These are phyloP conservation scores for Artemisia argyi DNA, from an alignment of 129 eudicot species.

Conservation along the genomic window DNA sequence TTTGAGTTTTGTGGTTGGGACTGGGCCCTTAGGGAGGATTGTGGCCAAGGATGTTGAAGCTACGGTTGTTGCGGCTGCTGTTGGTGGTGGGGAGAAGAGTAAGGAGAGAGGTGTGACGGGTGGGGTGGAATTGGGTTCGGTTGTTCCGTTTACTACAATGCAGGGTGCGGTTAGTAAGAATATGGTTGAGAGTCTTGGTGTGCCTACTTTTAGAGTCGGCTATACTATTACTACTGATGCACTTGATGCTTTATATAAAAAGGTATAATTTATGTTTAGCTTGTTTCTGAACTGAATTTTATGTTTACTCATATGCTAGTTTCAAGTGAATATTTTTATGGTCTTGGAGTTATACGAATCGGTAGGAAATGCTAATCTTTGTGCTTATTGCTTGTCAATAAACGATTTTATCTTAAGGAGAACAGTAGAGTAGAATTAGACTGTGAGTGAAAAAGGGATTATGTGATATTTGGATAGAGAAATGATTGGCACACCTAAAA, in stretches of 20 bases:
- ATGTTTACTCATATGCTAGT: too few species aligned
- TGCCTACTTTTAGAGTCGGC: conserved; percentile 96
- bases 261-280: conserved; percentile 43
- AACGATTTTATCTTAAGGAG: not conserved
- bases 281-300: not conserved
- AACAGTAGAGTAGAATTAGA: not conserved
- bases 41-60: conserved; percentile 99
- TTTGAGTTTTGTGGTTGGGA: conserved; percentile 75
- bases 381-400: not conserved
- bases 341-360: not conserved
- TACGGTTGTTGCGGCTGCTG: conserved; percentile 43
- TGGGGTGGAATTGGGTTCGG: conserved; percentile 64
- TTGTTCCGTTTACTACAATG: conserved; percentile 88
- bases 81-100: conserved; percentile 36
- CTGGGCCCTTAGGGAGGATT: conserved; percentile 88
- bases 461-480: not conserved
- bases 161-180: conserved; percentile 94
- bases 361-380: not conserved
- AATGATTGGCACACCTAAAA: too few species aligned
- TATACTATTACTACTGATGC: conserved; percentile 93
- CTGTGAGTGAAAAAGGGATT: not conserved
- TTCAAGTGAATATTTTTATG: not conserved
- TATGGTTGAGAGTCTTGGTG: conserved; percentile 88
- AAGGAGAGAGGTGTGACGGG: conserved; percentile 9
- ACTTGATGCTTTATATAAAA: conserved; percentile 92